Conservation (phyloP, 305 asterid genomes). For the Solanum hybrid region DNA sequence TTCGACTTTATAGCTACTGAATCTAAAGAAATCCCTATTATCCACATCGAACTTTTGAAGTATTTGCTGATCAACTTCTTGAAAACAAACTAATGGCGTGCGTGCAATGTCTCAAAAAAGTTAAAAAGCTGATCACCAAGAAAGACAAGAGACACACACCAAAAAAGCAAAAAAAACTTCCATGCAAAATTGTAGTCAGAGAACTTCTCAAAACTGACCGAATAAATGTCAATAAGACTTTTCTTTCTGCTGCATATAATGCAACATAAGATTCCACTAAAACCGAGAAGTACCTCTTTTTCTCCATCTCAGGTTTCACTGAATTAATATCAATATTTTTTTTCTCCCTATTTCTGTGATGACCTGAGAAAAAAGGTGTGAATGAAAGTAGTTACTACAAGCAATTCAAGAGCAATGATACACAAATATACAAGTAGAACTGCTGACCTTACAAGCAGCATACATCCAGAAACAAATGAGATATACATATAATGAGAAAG, state of each 20-base stretch:
- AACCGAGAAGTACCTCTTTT: constrained; percentile 45
- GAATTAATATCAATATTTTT: constrained; percentile 25
- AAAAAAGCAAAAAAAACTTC: neutral
- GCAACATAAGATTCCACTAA: neutral
- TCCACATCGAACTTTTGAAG: neutral
- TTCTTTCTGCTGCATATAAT: constrained; percentile 1
- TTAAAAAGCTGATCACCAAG: neutral
- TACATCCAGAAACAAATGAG: neutral
- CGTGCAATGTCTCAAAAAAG: neutral
- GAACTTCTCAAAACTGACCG: neutral
- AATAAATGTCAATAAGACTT: neutral
- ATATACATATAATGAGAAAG: neutral
- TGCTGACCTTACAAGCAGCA: neutral
- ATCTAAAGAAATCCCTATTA: neutral
- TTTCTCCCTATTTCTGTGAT: constrained; percentile 21
- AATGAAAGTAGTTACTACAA: neutral
- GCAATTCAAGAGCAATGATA: neutral
- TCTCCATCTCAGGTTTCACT: constrained; percentile 27
- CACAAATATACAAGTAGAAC: neutral
- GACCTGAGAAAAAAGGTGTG: constrained; percentile 17
- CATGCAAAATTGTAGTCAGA: neutral
- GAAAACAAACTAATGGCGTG: neutral
- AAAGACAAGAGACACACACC: neutral
- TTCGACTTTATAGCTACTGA: neutral
- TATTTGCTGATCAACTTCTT: neutral